phyloP scores from a whole-genome alignment of 2,329 filamentous ascomycete genomes.

The Apiospora sp. region DNA sequence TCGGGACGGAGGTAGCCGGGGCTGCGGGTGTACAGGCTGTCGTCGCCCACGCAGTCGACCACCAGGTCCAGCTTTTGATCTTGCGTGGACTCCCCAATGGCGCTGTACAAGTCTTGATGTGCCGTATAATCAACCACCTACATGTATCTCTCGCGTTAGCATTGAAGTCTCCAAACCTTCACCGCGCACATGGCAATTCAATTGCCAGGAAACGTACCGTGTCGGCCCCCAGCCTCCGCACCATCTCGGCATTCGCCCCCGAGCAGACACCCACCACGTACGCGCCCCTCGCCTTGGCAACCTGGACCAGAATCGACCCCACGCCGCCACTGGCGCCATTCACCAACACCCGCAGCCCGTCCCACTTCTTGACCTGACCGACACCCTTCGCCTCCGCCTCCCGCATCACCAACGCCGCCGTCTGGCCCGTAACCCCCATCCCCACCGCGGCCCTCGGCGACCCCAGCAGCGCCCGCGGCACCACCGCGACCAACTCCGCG shows the following conservation, averaged over 20 bases:
- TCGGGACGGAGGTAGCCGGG: conserved; percentile 24
- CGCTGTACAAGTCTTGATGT: conserved; percentile 22
- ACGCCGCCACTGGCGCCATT: conserved; percentile 30
- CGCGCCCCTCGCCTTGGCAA: conserved; percentile 25
- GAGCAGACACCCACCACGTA: conserved; percentile 27
- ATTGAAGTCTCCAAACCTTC: too few species aligned
- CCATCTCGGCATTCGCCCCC: conserved; percentile 23
- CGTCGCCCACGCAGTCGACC: conserved; percentile 28
- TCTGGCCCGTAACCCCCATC: conserved; percentile 27
- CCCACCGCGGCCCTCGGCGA: conserved; percentile 19
- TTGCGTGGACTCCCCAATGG: not conserved
- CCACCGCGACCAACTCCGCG: conserved; percentile 23
- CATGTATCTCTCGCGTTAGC: not conserved
- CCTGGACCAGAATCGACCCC: conserved; percentile 27
- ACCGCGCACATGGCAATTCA: too few species aligned
- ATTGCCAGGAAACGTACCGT: conserved; percentile 20
- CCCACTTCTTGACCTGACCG: not conserved
- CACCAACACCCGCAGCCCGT: conserved; percentile 24
- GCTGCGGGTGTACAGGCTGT: conserved; percentile 21
- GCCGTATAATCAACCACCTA: conserved; percentile 30
- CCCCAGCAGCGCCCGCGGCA: not conserved
- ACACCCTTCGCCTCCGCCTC: conserved; percentile 2
- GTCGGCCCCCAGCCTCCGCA: conserved; percentile 25
- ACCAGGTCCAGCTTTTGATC: conserved; percentile 25
- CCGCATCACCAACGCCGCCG: conserved; percentile 25